Evolutionary conservation across 169 alveolate genomes (phyloP).

Genomic region (Eimeria sp.): DNA sequence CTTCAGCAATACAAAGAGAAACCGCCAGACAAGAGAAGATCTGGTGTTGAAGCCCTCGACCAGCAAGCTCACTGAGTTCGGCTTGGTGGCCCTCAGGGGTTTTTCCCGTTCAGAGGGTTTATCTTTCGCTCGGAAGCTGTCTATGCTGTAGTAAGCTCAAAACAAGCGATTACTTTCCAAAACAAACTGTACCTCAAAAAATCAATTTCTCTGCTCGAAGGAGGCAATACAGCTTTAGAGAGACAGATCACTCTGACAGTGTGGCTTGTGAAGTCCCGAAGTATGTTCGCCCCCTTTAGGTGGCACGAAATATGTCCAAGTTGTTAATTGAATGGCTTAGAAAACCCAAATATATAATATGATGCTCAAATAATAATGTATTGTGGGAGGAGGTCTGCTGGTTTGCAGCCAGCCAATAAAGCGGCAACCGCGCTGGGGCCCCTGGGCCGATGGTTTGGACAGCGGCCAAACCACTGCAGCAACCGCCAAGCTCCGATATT

Average conservation of each 20-base stretch:
- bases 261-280: slow-evolving; percentile 57
- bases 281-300: not conserved
- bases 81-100: slow-evolving; percentile 28
- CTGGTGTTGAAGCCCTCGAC: not conserved
- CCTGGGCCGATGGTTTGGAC: slow-evolving; percentile 81
- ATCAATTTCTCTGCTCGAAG: not conserved
- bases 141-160: not conserved
- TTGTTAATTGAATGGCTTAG: not conserved
- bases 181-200: slow-evolving; percentile 36
- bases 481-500: slow-evolving; percentile 31
- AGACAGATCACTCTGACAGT: slow-evolving; percentile 33
- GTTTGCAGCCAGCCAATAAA: slow-evolving; percentile 36
- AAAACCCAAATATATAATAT: slow-evolving; percentile 43
- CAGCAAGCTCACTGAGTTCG: slow-evolving; percentile 15
- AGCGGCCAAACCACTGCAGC: slow-evolving; percentile 48
- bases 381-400: slow-evolving; percentile 23
- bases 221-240: slow-evolving; percentile 7
- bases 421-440: slow-evolving; percentile 67
- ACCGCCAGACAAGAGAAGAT: not conserved
- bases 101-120: slow-evolving; percentile 3
- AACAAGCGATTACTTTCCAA: slow-evolving; percentile 13
- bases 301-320: slow-evolving; percentile 13
- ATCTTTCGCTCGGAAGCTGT: not conserved
- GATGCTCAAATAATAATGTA: not conserved
- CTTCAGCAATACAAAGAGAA: not conserved